Evolutionary conservation across 169 alveolate genomes (phyloP).

Genomic region (Plasmodium gonderi): DNA sequence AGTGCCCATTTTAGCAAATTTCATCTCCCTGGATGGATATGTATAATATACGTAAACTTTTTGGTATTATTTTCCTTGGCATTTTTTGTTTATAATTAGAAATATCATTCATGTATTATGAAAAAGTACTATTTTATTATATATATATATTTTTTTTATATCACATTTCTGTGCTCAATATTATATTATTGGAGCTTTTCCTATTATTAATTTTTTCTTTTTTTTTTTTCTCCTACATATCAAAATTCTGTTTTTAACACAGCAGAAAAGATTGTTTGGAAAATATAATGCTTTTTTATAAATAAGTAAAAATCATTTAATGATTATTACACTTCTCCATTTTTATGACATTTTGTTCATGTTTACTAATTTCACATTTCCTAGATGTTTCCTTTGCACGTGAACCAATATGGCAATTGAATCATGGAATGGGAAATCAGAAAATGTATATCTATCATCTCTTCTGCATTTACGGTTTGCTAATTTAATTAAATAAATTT

Average conservation of each 20-base stretch:
- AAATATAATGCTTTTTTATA: no score
- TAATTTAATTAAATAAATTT: neutral
- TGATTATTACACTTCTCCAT: neutral
- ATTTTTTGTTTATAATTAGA: neutral
- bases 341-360: neutral
- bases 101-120: neutral
- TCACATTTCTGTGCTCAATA: neutral
- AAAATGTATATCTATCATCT: neutral
- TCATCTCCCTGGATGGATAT: neutral
- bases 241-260: neutral
- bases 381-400: no score
- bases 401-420: neutral
- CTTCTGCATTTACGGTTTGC: neutral
- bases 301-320: no score
- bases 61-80: neutral
- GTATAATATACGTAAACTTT: neutral
- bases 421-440: neutral
- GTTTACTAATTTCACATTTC: neutral
- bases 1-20: neutral
- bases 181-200: neutral
- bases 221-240: neutral
- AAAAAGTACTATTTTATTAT: no score
- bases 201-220: neutral
- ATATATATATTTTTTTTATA: neutral
- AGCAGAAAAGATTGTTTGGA: no score